Base-by-base conservation (phyloP, 1,284 basidiomycete species). In the Cronartium ribicola region DNA sequence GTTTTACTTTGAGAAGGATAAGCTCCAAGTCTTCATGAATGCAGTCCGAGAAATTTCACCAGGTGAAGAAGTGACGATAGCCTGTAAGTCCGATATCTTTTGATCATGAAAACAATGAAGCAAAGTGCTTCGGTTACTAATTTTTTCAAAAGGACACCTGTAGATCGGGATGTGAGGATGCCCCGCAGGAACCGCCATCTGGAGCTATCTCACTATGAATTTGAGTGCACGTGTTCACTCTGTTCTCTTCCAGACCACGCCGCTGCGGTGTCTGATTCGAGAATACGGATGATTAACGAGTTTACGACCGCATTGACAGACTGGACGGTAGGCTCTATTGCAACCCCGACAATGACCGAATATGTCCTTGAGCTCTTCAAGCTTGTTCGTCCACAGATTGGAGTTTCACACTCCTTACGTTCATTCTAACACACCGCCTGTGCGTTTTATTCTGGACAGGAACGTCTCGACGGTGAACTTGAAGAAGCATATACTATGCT, bases 1-100 rank as follows among this genome's bases (percentile, higher is more conserved):
- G 4, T 61, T 61, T 17, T 14, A 61, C 17, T 37, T 61, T 14
- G 60, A 61, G 29, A 22, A 37, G 17, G 5, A 5, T 3, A n/a
- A n/a, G 5, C 37, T 61, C 17, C 22, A 36, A 61, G 60, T 61
- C 7, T 14, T 8, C 29, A 61, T 61, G 60, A 11, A 61, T 40
- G 60, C 60, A 8, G 39, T 61, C 13, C 60, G 60, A 11, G 60
- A 61, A 7, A 61, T 61, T 5, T 36, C 29, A 13, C 22, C 37
- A 11, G 60, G 60, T n/a, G 60, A 61, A 61, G 60, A 61, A n/a
- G 2, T 61, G 5, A 61, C 60, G 39, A 61, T 61, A 11, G 29
- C 60, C 17, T 61, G 60, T 61, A 39, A 14, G 60, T 39, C 29
- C 29, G 2, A 29, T 29, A 29, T 1, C 2, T 29, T 29, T 29